Base-by-base conservation (phyloP, 495 filamentous ascomycete species). In the Xylaria palmicola region DNA sequence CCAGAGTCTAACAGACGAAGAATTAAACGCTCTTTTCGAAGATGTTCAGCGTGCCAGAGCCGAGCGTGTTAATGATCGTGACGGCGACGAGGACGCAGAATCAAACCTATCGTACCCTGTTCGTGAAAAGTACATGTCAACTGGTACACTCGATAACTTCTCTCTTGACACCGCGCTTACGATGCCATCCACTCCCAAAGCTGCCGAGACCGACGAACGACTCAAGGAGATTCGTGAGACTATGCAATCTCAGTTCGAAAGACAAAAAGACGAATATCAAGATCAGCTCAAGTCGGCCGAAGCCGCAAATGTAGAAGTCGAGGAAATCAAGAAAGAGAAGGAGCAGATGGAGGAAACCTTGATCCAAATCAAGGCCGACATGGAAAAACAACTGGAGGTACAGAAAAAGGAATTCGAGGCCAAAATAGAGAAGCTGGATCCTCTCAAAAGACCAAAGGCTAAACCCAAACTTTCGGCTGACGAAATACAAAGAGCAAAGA, bases 41-140 rank as follows among this genome's bases (percentile, higher is more conserved):
- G 93, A 98, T 72, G 91, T 98, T 57, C 93, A 97, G 71, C 85
- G 88, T 51, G 90, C 89, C 2, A 83, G 92, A 68, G 93, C 90
- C 7, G 89, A 87, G 47, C 86, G 94, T 39, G 91, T 90, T 63
- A 81, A 81, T 39, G 89, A 86, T 13, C 79, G 88, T 12, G 91
- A 94, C 27, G 82, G 85, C 36, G 91, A 97, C 48, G 91, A 97
- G 53, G 94, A 97, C 70, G 83, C 86, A 54, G 94, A 97, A 65
- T 97, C 93, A 0, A 85, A 91, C 22, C 89, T 88, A 30, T 96
- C 92, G 8, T 96, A 92, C 72, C 89, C 90, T 4, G 80, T 93
- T 29, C 83, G 94, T 44, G 94, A 99, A 61, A 99, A 99, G 68
- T 97, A 98, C 73, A 87, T 95, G 81, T 97, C 92, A 4, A 94